A percentile compares a stretch with the other conserved stretches of the same genome.
Conservation (phyloP, 169 alveolate species). For the Cryptosporidium sp. region DNA sequence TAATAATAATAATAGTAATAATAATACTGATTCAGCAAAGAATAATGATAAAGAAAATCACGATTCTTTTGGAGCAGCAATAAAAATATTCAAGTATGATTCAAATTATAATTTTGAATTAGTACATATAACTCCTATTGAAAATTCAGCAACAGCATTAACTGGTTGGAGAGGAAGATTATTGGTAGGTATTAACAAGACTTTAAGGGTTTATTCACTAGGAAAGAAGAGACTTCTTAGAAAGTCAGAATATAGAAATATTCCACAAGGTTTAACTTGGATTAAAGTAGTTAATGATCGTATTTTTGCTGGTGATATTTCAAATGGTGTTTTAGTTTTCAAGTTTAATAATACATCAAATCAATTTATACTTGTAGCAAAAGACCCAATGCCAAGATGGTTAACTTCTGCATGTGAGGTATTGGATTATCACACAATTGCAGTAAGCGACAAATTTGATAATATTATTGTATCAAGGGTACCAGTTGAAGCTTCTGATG, state of each 20-base stretch:
- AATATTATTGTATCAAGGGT: constrained; percentile 89
- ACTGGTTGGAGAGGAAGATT: constrained; percentile 72
- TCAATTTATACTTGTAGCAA: constrained; percentile 86
- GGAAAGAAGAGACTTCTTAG: constrained; percentile 96
- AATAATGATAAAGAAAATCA: constrained; percentile 31
- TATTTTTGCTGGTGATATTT: constrained; percentile 94
- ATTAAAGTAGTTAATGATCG: constrained; percentile 87
- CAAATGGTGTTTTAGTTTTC: constrained; percentile 94
- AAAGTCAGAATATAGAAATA: constrained; percentile 94
- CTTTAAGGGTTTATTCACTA: constrained; percentile 94
- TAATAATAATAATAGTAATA: neutral
- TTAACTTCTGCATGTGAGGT: constrained; percentile 90
- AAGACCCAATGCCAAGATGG: constrained; percentile 95
- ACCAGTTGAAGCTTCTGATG: constrained; percentile 79
- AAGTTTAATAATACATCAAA: constrained; percentile 86
- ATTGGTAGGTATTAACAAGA: constrained; percentile 31
- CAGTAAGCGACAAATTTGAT: constrained; percentile 95
- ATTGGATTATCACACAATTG: constrained; percentile 95
- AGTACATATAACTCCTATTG: constrained; percentile 76
- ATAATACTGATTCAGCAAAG: neutral
- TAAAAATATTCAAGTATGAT: constrained; percentile 81
- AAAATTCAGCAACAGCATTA: constrained; percentile 55
- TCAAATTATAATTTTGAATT: constrained; percentile 77
- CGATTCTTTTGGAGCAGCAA: constrained; percentile 79
- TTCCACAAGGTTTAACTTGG: constrained; percentile 86